Evolutionary conservation across 176 grass and related monocot genomes (phyloP), one percentile per base, ranked within the genome.

Genomic region (Microstegium vimineum): DNA sequence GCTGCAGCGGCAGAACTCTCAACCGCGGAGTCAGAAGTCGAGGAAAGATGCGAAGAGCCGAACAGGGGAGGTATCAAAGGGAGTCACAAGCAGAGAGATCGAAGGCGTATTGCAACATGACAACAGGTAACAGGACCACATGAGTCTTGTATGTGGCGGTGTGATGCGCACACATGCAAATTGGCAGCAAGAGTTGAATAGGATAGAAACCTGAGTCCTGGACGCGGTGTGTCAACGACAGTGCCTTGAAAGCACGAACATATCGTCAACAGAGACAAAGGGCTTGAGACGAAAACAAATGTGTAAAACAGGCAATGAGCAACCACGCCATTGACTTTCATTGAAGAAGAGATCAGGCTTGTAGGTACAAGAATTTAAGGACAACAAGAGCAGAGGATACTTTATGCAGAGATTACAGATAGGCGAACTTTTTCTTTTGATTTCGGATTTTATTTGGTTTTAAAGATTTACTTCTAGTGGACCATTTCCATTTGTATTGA

Each of bases 261-360:
- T 62, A 25, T 76, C 12, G 46, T 84, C 62, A 59, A 34, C 13
- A 46, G 42, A 5, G 45, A 47, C 15, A 47, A 15, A 16, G 2
- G 45, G 15, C 45, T 47, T 17, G 45, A 47, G 15, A 47, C 15
- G 47, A 51, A 51, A 51, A 51, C 46, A 49, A 49, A 16, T 17
- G 15, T 49, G 46, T 52, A 52, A 52, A 52, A 78, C 37, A 18
- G 27, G 77, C 74, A 71, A 6, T 5, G 8, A 27, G 38, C 60
- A 71, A 71, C 66, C 49, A 69, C 49, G 26, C 51, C 27, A 69
- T 84, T 62, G 37, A 78, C 74, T 47, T 61, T 10, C 26, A 78
- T 63, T 79, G 52, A 79, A 51, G 49, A 71, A 15, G 65, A 45
- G 2, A 64, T 61, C 76, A 28, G 37, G 31, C 18, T 15, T 12